phyloP scores from a whole-genome alignment of 768 basidiomycete species.

The Agaricus blazei region DNA sequence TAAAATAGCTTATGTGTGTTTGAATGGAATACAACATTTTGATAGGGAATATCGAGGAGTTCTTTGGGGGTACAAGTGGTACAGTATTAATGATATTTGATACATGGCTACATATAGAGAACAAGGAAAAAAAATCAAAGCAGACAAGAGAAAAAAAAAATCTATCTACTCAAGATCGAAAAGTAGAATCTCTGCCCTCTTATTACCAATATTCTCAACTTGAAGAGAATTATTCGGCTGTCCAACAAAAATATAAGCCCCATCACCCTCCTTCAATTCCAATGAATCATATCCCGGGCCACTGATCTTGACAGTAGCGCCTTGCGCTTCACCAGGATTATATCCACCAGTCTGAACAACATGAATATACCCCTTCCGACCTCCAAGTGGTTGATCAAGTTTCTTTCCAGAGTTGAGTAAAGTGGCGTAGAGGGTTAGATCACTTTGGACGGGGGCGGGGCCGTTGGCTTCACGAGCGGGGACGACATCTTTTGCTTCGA shows the following conservation, averaged over 20 bases:
- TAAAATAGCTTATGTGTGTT: too few species aligned
- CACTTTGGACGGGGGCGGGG: conserved; percentile 76
- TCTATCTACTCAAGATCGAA: conserved; percentile 63
- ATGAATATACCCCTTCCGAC: conserved; percentile 75
- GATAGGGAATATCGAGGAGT: too few species aligned
- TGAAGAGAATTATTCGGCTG: conserved; percentile 33
- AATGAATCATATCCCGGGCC: conserved; percentile 35
- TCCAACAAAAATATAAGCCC: conserved; percentile 62
- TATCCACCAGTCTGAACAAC: conserved; percentile 84
- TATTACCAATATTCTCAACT: conserved; percentile 62
- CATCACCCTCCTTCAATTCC: conserved; percentile 82
- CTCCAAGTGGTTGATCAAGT: conserved; percentile 47
- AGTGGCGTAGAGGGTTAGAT: conserved; percentile 69
- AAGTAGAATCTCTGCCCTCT: conserved; percentile 66
- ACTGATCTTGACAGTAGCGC: conserved; percentile 51
- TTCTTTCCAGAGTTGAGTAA: conserved; percentile 55
- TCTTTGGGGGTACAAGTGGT: too few species aligned
- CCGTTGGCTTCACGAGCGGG: conserved; percentile 61
- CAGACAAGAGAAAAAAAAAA: background rate
- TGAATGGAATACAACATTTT: too few species aligned
- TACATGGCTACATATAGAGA: too few species aligned
- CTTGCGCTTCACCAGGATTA: conserved; percentile 49
- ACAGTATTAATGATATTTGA: too few species aligned
- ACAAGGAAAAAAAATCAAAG: too few species aligned
- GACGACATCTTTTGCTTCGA: conserved; percentile 49